A percentile compares a stretch with the other conserved stretches of the same genome.
These are phyloP conservation scores for Piper longum DNA, from an alignment of 164 flowering plant species.

Conservation along the genomic window DNA sequence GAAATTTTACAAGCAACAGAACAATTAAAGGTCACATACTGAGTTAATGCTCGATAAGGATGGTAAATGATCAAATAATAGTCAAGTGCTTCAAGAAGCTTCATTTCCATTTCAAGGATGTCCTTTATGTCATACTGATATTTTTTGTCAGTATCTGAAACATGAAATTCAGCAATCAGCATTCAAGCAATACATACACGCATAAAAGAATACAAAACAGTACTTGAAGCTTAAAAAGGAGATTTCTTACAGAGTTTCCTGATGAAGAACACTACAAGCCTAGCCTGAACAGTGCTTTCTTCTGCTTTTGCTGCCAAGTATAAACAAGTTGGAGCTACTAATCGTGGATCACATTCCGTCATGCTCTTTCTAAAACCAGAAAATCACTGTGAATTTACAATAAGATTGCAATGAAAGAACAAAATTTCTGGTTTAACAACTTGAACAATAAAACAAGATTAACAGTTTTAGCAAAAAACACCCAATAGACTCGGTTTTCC, in stretches of 20 bases:
- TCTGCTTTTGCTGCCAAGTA: conserved; percentile 98
- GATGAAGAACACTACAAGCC: conserved; percentile 64
- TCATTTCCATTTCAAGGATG: conserved; percentile 98
- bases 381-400: neutral
- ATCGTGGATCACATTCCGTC: conserved; percentile 89
- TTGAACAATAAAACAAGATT: neutral
- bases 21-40: conserved; percentile 37
- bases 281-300: conserved; percentile 94
- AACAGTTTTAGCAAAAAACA: neutral
- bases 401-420: too few relatives aligned
- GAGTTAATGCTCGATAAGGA: conserved; percentile 75
- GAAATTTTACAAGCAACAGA: neutral
- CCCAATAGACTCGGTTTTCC: neutral
- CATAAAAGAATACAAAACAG: neutral
- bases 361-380: conserved; percentile 63
- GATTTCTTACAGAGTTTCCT: conserved; percentile 52
- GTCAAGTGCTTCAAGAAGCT: conserved; percentile 85
- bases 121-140: conserved; percentile 74
- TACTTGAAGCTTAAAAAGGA: neutral
- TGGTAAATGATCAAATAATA: conserved; percentile 87
- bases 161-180: neutral
- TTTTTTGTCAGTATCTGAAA: conserved; percentile 73
- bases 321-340: conserved; percentile 89
- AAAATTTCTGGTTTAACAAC: neutral
- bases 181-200: neutral